Evolutionary conservation across 139 green algal species (phyloP).

Genomic region (Gonium pectorale): DNA sequence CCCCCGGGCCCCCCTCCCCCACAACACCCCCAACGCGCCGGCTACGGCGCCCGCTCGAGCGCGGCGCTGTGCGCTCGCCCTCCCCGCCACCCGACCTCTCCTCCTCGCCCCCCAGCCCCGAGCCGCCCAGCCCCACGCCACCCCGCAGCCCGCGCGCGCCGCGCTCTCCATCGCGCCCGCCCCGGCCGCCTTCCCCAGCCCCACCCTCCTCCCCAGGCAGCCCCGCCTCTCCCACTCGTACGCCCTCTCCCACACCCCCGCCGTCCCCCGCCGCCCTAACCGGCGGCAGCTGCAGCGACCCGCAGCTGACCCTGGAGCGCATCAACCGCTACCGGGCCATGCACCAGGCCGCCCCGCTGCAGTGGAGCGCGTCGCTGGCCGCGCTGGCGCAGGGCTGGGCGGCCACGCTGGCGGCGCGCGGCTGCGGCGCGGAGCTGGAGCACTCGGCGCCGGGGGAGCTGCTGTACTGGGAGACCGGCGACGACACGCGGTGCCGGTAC

Average conservation of each 20-base stretch:
- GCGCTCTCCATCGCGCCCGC: too few relatives aligned
- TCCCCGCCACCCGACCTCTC: too few relatives aligned
- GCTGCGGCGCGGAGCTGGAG: background rate
- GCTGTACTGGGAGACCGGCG: constrained; percentile 32
- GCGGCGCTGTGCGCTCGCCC: too few relatives aligned
- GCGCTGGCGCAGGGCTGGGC: constrained; percentile 7
- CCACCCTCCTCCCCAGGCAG: too few relatives aligned
- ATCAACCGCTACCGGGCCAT: background rate
- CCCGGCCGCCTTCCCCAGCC: too few relatives aligned
- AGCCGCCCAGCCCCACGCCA: too few relatives aligned
- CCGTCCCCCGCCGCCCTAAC: background rate
- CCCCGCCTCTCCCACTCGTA: too few relatives aligned
- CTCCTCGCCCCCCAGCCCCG: too few relatives aligned
- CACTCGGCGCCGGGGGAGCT: constrained; percentile 12
- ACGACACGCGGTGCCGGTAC: background rate
- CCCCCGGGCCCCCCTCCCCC: too few relatives aligned
- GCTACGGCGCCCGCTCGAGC: too few relatives aligned
- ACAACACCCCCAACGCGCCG: too few relatives aligned
- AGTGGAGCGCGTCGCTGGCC: background rate
- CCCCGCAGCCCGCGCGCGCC: too few relatives aligned
- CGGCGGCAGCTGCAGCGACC: constrained; percentile 9
- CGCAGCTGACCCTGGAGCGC: background rate
- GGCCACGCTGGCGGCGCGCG: background rate
- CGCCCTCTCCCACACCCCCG: background rate
- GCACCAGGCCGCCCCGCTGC: background rate